These are phyloP conservation scores for Alternaria viburni DNA, from an alignment of 2,329 filamentous ascomycete genomes.

Conservation along the genomic window DNA sequence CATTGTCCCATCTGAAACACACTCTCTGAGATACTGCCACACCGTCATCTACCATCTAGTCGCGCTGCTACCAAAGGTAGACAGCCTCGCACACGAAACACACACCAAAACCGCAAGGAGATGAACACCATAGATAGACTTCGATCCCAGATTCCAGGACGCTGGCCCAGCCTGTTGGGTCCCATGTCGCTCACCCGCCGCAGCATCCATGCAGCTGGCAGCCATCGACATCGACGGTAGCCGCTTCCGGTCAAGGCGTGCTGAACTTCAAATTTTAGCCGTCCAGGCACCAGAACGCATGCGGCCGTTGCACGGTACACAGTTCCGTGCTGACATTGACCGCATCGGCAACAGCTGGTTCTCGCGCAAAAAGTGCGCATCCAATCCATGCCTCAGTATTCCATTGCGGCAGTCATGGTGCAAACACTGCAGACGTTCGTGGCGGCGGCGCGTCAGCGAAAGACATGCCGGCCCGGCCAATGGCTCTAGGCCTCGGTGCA, in stretches of 20 bases:
- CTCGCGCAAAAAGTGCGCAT: not conserved
- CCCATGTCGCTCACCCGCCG: conserved; percentile 13
- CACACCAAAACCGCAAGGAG: not conserved
- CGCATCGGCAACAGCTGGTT: not conserved
- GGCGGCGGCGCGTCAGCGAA: not conserved
- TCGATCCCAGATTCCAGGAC: conserved; percentile 18
- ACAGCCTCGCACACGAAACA: conserved; percentile 2
- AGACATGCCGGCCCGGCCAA: not conserved
- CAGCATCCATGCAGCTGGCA: conserved; percentile 4
- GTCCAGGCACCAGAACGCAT: not conserved
- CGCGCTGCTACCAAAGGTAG: not conserved
- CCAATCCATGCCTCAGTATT: not conserved
- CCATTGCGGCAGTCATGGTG: not conserved
- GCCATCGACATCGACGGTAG: not conserved
- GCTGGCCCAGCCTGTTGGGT: conserved; percentile 9
- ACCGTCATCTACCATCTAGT: not conserved
- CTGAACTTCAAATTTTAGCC: conserved; percentile 1
- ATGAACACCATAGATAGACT: not conserved
- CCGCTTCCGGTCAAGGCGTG: conserved; percentile 3
- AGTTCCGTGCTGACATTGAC: not conserved
- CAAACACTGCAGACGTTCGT: conserved; percentile 1
- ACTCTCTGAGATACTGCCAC: not conserved
- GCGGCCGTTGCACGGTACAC: conserved; percentile 4
- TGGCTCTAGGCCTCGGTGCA: conserved; percentile 1
- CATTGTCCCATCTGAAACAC: not conserved